Evolutionary conservation across 768 basidiomycete genomes (phyloP).

Genomic region (Hericium rajendrae): DNA sequence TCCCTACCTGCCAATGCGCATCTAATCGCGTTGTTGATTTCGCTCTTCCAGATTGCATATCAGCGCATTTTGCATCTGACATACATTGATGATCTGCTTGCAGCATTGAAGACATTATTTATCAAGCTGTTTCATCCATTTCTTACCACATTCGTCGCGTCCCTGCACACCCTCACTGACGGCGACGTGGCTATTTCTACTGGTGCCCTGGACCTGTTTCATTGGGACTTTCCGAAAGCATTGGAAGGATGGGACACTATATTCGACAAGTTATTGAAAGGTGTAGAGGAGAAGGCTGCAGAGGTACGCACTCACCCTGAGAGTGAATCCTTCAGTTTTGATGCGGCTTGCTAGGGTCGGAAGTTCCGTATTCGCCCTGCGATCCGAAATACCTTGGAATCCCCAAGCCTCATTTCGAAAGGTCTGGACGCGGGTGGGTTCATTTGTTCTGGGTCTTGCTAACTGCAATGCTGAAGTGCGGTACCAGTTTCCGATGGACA

Average conservation of each 20-base stretch:
- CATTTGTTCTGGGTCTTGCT: not conserved
- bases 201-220: slow-evolving; percentile 25
- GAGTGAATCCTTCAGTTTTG: not conserved
- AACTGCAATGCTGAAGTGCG: not conserved
- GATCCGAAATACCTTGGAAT: slow-evolving; percentile 27
- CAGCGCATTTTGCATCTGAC: slow-evolving; percentile 92
- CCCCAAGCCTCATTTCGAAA: slow-evolving; percentile 41
- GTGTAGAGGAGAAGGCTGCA: slow-evolving; percentile 67
- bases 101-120: slow-evolving; percentile 74
- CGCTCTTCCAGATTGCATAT: slow-evolving; percentile 69
- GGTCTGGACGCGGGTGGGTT: slow-evolving; percentile 49
- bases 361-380: slow-evolving; percentile 48
- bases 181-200: slow-evolving; percentile 28
- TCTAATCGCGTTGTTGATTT: not conserved
- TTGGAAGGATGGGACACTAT: slow-evolving; percentile 75
- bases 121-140: slow-evolving; percentile 81
- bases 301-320: slow-evolving; percentile 31
- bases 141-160: slow-evolving; percentile 73
- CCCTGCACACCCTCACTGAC: slow-evolving; percentile 54
- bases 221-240: slow-evolving; percentile 63
- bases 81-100: slow-evolving; percentile 84
- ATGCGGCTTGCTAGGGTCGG: slow-evolving; percentile 43
- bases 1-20: slow-evolving; percentile 9
- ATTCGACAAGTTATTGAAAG: slow-evolving; percentile 68
- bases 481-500: slow-evolving; percentile 37